Conservation (phyloP, 1,284 basidiomycete genomes). For the Cutaneotrichosporon sp. region DNA sequence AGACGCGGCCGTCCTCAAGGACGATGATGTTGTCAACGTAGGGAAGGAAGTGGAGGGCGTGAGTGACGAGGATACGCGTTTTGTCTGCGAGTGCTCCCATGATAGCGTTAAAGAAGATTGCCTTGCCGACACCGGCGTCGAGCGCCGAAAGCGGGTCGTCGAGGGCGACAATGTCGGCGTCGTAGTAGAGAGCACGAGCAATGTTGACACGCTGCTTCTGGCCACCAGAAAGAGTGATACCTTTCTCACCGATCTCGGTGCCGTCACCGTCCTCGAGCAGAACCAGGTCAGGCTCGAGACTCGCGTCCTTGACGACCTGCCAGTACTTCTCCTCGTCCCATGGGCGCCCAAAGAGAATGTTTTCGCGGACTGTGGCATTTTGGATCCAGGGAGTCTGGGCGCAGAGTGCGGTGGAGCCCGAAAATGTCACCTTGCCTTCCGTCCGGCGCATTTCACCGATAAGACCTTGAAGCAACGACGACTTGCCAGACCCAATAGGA, state of each 20-base stretch:
- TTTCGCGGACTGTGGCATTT: conserved; percentile 65
- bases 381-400: conserved; percentile 75
- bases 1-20: conserved; percentile 62
- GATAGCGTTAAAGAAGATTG: conserved; percentile 76
- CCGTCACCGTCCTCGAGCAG: conserved; percentile 74
- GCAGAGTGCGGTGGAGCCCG: conserved; percentile 66
- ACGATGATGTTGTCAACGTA: conserved; percentile 50
- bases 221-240: conserved; percentile 47
- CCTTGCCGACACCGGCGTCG: conserved; percentile 81
- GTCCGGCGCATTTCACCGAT: conserved; percentile 72
- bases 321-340: conserved; percentile 74
- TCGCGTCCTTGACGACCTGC: conserved; percentile 67
- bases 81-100: conserved; percentile 59
- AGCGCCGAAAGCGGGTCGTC: conserved; percentile 75
- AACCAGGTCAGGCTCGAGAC: conserved; percentile 70
- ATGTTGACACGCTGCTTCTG: conserved; percentile 54
- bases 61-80: conserved; percentile 65
- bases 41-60: conserved; percentile 50
- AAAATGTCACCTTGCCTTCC: conserved; percentile 59
- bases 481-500: conserved; percentile 65
- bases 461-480: conserved; percentile 56
- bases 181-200: conserved; percentile 76
- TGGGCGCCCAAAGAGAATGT: conserved; percentile 75
- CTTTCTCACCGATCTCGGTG: conserved; percentile 88
- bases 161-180: conserved; percentile 78